Percentiles rank a stretch among this genome's conserved stretches.
These are phyloP conservation scores for Alternaria novae-zelandiae DNA, from an alignment of 2,329 filamentous ascomycete species.

Conservation along the genomic window DNA sequence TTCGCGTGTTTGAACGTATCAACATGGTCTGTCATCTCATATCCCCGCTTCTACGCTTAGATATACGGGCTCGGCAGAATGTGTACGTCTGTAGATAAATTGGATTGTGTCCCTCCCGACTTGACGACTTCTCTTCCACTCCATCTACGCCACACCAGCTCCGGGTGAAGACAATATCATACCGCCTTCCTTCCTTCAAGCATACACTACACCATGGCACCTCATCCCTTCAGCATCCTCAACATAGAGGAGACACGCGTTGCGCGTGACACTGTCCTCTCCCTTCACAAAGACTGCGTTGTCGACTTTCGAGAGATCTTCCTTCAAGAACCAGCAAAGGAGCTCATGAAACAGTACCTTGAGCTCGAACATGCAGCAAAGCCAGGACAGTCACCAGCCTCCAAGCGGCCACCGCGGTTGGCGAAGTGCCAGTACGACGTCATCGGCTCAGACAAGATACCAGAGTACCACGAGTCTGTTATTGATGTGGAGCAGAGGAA, in stretches of 20 bases:
- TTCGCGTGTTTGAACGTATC: background rate
- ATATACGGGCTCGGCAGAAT: background rate
- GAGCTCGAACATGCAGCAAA: conserved; percentile 54
- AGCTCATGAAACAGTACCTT: conserved; percentile 56
- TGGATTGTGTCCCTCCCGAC: background rate
- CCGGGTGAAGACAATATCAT: background rate
- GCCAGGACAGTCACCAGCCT: conserved; percentile 47
- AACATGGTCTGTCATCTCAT: background rate
- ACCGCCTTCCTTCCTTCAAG: background rate
- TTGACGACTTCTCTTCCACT: background rate
- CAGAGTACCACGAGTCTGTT: conserved; percentile 62
- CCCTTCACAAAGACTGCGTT: conserved; percentile 44
- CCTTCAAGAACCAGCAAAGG: conserved; percentile 59
- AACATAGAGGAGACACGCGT: conserved; percentile 61
- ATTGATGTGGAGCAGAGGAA: conserved; percentile 55
- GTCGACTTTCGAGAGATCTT: conserved; percentile 59
- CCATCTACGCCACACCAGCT: background rate
- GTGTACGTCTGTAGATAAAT: conserved; percentile 6
- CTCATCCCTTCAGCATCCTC: conserved; percentile 63
- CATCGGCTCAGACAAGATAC: conserved; percentile 58
- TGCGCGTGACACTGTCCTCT: conserved; percentile 58
- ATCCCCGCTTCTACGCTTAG: background rate
- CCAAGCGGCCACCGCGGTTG: conserved; percentile 56
- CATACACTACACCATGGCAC: conserved; percentile 37
- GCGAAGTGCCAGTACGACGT: conserved; percentile 65